Evolutionary conservation across 163 green algal genomes (phyloP).

Genomic region (Coccomyxa subellipsoidea): DNA sequence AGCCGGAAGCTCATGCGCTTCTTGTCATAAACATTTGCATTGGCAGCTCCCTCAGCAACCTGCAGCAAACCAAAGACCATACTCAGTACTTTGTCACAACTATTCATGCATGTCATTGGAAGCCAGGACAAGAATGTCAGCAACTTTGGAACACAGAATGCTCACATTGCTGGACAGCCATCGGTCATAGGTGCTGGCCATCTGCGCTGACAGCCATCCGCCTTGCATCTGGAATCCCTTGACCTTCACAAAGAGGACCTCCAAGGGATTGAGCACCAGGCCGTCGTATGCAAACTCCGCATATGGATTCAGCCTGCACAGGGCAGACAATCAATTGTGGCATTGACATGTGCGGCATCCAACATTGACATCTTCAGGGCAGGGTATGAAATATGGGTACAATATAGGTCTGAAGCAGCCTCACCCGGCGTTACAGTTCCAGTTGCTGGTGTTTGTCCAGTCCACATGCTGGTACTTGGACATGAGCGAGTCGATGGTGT

Average conservation of each 20-base stretch:
- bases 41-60: not conserved
- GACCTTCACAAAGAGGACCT: slow-evolving; percentile 68
- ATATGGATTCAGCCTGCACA: slow-evolving; percentile 42
- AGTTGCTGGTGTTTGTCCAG: slow-evolving; percentile 28
- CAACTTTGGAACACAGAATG: not conserved
- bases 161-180: slow-evolving; percentile 23
- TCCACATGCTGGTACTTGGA: slow-evolving; percentile 44
- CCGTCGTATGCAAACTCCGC: slow-evolving; percentile 41
- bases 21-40: not conserved
- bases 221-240: slow-evolving; percentile 38
- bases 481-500: slow-evolving; percentile 62
- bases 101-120: not conserved
- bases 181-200: slow-evolving; percentile 27
- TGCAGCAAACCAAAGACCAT: not conserved
- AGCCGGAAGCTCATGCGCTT: slow-evolving; percentile 2
- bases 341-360: no score
- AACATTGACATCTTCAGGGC: no score
- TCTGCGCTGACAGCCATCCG: slow-evolving; percentile 25
- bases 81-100: not conserved
- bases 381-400: no score
- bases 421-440: slow-evolving; percentile 30
- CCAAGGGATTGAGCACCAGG: slow-evolving; percentile 39
- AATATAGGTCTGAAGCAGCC: no score
- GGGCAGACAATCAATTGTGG: not conserved
- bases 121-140: not conserved